Conservation (phyloP, 371 early-diverging fungal species). For the Mortierella sp. region DNA sequence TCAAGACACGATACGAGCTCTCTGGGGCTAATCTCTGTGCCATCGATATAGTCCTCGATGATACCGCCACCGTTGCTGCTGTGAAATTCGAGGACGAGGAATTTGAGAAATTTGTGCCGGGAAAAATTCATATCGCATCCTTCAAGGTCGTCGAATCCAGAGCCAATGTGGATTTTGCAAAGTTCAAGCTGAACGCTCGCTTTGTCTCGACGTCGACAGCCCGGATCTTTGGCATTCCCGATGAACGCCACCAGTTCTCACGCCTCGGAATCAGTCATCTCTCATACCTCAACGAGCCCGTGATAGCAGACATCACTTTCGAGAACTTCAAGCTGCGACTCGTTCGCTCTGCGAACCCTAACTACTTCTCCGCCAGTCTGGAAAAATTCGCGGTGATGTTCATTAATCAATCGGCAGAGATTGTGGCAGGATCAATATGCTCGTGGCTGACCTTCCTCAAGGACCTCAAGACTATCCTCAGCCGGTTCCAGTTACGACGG, state of each 20-base stretch:
- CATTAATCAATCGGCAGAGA: slow-evolving; percentile 80
- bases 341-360: slow-evolving; percentile 63
- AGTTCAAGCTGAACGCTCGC: slow-evolving; percentile 61
- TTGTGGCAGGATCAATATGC: slow-evolving; percentile 77
- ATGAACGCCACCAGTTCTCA: slow-evolving; percentile 58
- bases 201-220: slow-evolving; percentile 62
- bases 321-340: slow-evolving; percentile 66
- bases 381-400: slow-evolving; percentile 64
- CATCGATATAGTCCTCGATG: slow-evolving; percentile 71
- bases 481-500: slow-evolving; percentile 63
- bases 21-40: slow-evolving; percentile 75
- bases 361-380: slow-evolving; percentile 62
- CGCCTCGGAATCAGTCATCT: slow-evolving; percentile 49
- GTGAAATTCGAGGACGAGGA: slow-evolving; percentile 71
- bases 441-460: slow-evolving; percentile 81
- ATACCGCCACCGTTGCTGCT: slow-evolving; percentile 64
- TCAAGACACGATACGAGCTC: slow-evolving; percentile 72
- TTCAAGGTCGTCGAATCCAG: slow-evolving; percentile 69
- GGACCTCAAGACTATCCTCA: slow-evolving; percentile 67
- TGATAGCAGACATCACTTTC: slow-evolving; percentile 70
- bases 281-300: slow-evolving; percentile 64
- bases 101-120: slow-evolving; percentile 67
- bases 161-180: slow-evolving; percentile 63
- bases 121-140: slow-evolving; percentile 56
- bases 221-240: slow-evolving; percentile 75